Base-by-base conservation (phyloP, 805 yeast genomes). In the Candida orba region DNA sequence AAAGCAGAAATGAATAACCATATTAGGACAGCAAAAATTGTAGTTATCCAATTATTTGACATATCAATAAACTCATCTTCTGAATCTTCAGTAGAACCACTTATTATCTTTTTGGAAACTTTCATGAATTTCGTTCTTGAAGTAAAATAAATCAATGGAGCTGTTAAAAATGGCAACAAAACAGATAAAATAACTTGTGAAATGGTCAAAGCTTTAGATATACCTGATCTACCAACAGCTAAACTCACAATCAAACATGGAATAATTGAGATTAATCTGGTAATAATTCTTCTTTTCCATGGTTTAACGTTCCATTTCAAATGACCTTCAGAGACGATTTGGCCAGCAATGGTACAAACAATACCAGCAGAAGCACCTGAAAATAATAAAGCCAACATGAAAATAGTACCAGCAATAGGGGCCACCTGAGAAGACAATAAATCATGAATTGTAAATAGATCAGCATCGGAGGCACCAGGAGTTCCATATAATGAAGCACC, bases 341-440 rank as follows among this genome's bases (percentile, higher is more conserved):
- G 95, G 9, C 96, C 96, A 0, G 95, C 87, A 66, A 90, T 83
- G 0, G 97, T 90, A 60, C 96, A 89, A 3, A 89, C 90, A 36
- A 90, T 79, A 39, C 96, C 95, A 0, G 96, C 96, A 37, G 90
- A 82, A 56, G 85, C 89, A 6, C 96, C 96, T 45, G 93, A 82
- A 46, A 85, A 76, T 34, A 90, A 67, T 53, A 90, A 69, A 0
- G 96, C 96, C 42, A 87, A 60, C 74, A 88, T 88, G 65, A 90
- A 90, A 1, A 88, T 63, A 1, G 87, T 79, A 24, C 96, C 97
- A 0, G 88, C 95, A 8, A 76, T 78, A 3, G 82, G 78, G 1
- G 95, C 83, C 34, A 90, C 67, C 41, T 71, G 76, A 17, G 60
- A 45, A 4, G 79, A 67, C 25, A 90, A 69, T 53, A 89, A 65